phyloP scores from a whole-genome alignment of 2,329 filamentous ascomycete species.

The Cladophialophora bantiana region DNA sequence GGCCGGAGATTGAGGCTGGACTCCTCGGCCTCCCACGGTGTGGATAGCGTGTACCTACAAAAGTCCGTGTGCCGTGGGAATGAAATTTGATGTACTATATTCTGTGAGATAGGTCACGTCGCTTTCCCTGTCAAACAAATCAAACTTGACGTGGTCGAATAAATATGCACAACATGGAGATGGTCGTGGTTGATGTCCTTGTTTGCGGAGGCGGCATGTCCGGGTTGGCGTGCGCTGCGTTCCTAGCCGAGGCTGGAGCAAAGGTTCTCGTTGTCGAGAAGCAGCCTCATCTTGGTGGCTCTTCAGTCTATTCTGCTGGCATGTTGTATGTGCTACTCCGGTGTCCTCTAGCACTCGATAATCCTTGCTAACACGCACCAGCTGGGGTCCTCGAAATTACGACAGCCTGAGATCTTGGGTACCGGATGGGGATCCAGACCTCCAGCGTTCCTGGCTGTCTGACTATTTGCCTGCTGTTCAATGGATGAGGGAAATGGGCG shows the following conservation, averaged over 20 bases:
- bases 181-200: slow-evolving; percentile 39
- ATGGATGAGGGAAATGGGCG: slow-evolving; percentile 43
- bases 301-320: slow-evolving; percentile 42
- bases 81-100: too few relatives aligned
- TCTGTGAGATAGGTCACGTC: too few relatives aligned
- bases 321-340: slow-evolving; percentile 41
- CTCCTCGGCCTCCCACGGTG: too few relatives aligned
- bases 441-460: slow-evolving; percentile 42
- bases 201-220: slow-evolving; percentile 45
- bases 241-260: slow-evolving; percentile 41
- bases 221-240: slow-evolving; percentile 43
- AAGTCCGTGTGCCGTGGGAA: too few relatives aligned
- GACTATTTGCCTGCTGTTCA: slow-evolving; percentile 43
- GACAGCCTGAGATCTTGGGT: slow-evolving; percentile 41
- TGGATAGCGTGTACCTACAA: too few relatives aligned
- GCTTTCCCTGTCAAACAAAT: too few relatives aligned
- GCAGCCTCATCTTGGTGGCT: slow-evolving; percentile 40
- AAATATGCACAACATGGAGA: slow-evolving; percentile 30
- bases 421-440: slow-evolving; percentile 39
- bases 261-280: slow-evolving; percentile 42
- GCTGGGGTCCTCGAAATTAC: slow-evolving; percentile 42
- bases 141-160: too few relatives aligned
- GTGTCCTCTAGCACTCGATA: too few relatives aligned
- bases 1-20: too few relatives aligned
- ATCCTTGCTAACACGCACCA: slow-evolving; percentile 15